Evolutionary conservation across 164 flowering plant genomes (phyloP).

Genomic region (Magnolia changhungtana): DNA sequence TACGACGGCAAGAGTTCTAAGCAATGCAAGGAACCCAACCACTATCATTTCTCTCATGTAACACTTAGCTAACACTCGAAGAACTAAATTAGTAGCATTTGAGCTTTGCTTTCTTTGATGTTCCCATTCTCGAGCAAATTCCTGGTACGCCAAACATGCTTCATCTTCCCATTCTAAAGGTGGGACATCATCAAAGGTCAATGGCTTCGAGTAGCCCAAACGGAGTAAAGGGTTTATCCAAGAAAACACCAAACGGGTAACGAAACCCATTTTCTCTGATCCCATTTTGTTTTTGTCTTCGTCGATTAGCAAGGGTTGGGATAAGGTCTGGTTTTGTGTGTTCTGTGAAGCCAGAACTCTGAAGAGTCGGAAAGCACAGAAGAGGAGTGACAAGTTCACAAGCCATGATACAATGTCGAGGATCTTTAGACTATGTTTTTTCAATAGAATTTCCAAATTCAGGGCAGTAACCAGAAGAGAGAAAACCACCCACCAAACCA

Average conservation of each 20-base stretch:
- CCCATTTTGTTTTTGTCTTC: constrained; percentile 11
- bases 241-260: constrained; percentile 60
- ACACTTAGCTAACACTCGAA: constrained; percentile 45
- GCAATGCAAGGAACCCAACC: constrained; percentile 47
- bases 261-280: constrained; percentile 26
- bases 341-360: constrained; percentile 9
- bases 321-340: constrained; percentile 17
- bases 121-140: constrained; percentile 46
- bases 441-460: constrained; percentile 32
- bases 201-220: constrained; percentile 55
- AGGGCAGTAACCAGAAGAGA: constrained; percentile 42
- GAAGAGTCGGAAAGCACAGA: constrained; percentile 41
- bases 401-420: constrained; percentile 49
- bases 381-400: constrained; percentile 44
- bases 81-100: constrained; percentile 27
- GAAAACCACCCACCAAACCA: constrained; percentile 63
- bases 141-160: constrained; percentile 46
- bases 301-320: constrained; percentile 43
- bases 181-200: constrained; percentile 65
- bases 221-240: constrained; percentile 69
- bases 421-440: constrained; percentile 17
- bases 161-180: constrained; percentile 53
- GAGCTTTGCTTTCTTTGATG: constrained; percentile 18
- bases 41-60: constrained; percentile 47
- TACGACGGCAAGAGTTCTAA: constrained; percentile 42